A percentile compares a stretch with the other conserved stretches of the same genome.
These are phyloP conservation scores for Aspergillus brasiliensis DNA, from an alignment of 2,329 filamentous ascomycete species.

Conservation along the genomic window DNA sequence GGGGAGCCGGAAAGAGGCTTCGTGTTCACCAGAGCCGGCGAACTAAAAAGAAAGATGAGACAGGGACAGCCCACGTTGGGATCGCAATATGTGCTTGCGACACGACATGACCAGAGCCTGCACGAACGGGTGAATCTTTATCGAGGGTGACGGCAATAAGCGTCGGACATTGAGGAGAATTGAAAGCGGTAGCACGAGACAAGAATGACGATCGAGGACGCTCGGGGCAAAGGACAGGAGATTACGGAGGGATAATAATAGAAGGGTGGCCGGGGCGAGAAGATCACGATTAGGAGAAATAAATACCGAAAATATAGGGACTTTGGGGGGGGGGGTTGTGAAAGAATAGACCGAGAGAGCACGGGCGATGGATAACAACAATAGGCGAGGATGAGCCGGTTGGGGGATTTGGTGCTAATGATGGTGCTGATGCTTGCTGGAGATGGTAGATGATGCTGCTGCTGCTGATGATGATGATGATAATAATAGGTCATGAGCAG, in stretches of 20 bases:
- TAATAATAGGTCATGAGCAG: constrained; percentile 3
- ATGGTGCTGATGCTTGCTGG: background rate
- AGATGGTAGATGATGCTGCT: background rate
- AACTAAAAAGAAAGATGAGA: constrained; percentile 19
- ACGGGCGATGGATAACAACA: background rate
- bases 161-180: constrained; percentile 9
- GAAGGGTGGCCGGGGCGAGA: background rate
- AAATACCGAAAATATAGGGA: constrained; percentile 1
- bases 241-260: constrained; percentile 3
- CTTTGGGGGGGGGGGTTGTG: background rate
- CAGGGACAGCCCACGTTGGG: constrained; percentile 28
- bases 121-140: constrained; percentile 12
- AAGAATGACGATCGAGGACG: background rate
- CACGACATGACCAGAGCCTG: constrained; percentile 33
- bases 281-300: constrained; percentile 4
- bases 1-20: background rate
- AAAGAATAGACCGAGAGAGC: background rate
- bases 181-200: constrained; percentile 1
- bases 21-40: constrained; percentile 6
- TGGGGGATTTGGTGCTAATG: background rate
- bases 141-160: constrained; percentile 8
- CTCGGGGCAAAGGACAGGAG: constrained; percentile 1
- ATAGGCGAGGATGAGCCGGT: background rate
- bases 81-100: constrained; percentile 29
- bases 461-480: background rate